Evolutionary conservation across 2,329 filamentous ascomycete genomes (phyloP), one percentile per base, ranked within the genome.

Genomic region (Stagonosporopsis chrysanthemi): DNA sequence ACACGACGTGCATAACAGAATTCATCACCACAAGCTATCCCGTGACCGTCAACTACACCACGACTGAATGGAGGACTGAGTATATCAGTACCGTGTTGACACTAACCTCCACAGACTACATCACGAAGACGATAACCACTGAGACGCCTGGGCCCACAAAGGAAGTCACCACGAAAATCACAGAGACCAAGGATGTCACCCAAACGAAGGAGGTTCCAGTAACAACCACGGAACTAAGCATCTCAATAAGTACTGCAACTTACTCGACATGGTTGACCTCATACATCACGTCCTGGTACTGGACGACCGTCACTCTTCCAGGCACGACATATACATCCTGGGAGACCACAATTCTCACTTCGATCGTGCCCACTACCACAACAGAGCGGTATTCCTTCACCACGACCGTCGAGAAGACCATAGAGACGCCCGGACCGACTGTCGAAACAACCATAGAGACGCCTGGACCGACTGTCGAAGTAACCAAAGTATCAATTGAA

Each of bases 11-110:
- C 17, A 56, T 70, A 19, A 68, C 63, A 0, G 66, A 60, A 2
- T 69, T 58, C 6, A 66, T 69, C 12, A 68, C 64, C 1, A 62
- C 64, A 2, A 62, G 57, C 24, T 55, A 51, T 12, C 56, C 56
- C 3, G 56, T 59, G 40, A 58, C 49, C 1, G 15, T 58, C 2
- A 44, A 58, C 53, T 31, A 63, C 42, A 67, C 64, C 1, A 36
- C 55, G 7, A 64, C 56, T 7, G 59, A 60, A 17, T 62, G 58
- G 45, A 33, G 43, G 6, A 63, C 65, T 2, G 29, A 51, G 0
- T 47, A 46, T 24, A 38, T 53, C 17, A 55, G 51, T 1, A 44
- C 43, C 6, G 11, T 56, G 7, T 17, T 42, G 6, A 64, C 60
- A 1, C 9, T 55, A 2, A 62, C 59, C 0, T 44, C 55, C 12